These are phyloP conservation scores for Thuidium tamariscinum DNA, from an alignment of 225 moss, liverwort and hornwort genomes.

Conservation along the genomic window DNA sequence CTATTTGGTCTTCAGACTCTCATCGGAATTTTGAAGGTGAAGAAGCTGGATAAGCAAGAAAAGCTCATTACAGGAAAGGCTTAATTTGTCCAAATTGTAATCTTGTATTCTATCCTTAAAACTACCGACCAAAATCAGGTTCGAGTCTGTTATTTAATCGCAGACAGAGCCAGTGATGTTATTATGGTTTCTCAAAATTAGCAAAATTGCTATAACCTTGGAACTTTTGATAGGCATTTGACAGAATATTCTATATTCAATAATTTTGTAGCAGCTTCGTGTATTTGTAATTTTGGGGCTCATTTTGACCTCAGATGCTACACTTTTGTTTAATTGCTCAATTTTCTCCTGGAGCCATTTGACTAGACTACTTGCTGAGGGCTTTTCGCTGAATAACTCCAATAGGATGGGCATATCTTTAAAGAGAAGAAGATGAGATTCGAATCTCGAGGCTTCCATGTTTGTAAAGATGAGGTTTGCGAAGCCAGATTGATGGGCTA, in stretches of 20 bases:
- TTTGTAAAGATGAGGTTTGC: not conserved
- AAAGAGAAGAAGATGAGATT: no score
- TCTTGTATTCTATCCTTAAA: constrained; percentile 17
- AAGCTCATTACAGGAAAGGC: constrained; percentile 81
- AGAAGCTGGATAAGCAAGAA: constrained; percentile 88
- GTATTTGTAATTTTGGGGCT: not conserved
- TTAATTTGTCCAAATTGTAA: not conserved
- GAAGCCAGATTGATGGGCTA: not conserved
- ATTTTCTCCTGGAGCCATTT: not conserved
- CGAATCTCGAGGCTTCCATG: not conserved
- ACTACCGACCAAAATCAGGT: not conserved
- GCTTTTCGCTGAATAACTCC: not conserved
- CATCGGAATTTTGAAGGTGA: constrained; percentile 81
- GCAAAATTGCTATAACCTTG: not conserved
- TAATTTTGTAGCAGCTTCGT: not conserved
- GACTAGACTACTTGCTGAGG: not conserved
- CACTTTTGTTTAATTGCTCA: not conserved
- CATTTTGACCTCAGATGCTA: not conserved
- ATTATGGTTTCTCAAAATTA: not conserved
- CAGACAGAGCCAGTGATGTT: not conserved
- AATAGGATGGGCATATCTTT: no score
- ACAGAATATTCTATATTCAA: not conserved
- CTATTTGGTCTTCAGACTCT: constrained; percentile 81
- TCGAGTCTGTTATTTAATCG: not conserved
- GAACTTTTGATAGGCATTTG: not conserved